phyloP scores from a whole-genome alignment of 805 yeast species.

The Lachancea sp. region DNA sequence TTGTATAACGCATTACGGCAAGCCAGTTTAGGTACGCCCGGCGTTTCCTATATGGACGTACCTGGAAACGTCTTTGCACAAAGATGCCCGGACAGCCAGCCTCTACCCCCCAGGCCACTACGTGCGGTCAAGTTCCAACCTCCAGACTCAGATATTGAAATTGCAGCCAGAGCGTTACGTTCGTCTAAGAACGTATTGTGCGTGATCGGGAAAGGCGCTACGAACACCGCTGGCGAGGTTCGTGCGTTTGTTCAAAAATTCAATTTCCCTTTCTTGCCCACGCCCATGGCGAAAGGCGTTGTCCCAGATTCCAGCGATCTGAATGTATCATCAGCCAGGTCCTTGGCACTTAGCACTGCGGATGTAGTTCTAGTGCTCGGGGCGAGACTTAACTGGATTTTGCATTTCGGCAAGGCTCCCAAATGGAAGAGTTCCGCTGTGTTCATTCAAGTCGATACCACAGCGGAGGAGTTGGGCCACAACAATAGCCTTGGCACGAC shows the following conservation, averaged over 20 bases:
- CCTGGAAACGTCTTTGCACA: conserved; percentile 52
- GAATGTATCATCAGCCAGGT: conserved; percentile 59
- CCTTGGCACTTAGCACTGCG: conserved; percentile 48
- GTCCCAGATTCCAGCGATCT: conserved; percentile 42
- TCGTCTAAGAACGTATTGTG: conserved; percentile 44
- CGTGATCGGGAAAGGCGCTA: conserved; percentile 63
- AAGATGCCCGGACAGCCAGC: conserved; percentile 4
- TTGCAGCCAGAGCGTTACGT: conserved; percentile 33
- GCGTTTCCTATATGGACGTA: conserved; percentile 56
- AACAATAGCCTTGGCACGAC: conserved; percentile 33
- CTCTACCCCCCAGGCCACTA: conserved; percentile 7
- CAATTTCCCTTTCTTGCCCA: conserved; percentile 54
- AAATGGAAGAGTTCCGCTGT: conserved; percentile 41
- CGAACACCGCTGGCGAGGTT: conserved; percentile 38
- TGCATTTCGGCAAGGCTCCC: conserved; percentile 59
- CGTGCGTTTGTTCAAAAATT: conserved; percentile 38
- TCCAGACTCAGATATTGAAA: conserved; percentile 13
- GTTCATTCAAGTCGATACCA: conserved; percentile 52
- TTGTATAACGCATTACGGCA: conserved; percentile 21
- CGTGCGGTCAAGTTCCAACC: conserved; percentile 12
- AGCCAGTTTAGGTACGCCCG: conserved; percentile 44
- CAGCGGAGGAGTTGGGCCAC: conserved; percentile 48
- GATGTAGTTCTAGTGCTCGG: conserved; percentile 58
- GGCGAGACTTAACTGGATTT: conserved; percentile 67
- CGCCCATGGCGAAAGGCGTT: conserved; percentile 78